Percentiles rank a stretch among this genome's conserved stretches.
phyloP scores from a whole-genome alignment of 2,329 filamentous ascomycete genomes.

The Cytospora chrysosperma region DNA sequence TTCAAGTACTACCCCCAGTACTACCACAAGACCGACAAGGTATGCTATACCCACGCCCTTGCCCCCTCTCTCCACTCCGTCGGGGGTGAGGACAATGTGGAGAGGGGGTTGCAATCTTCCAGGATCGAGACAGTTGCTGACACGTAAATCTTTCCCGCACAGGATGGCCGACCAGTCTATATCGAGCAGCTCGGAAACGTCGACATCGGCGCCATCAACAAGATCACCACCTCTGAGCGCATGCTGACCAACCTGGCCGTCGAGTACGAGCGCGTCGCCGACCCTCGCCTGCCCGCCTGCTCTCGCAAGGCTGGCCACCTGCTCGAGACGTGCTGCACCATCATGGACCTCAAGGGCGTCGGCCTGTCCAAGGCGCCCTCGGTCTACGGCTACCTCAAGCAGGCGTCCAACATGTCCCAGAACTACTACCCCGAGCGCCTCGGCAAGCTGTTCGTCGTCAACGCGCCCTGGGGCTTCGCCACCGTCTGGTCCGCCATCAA shows the following conservation, averaged over 20 bases:
- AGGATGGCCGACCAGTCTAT: constrained; percentile 97
- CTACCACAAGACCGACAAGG: constrained; percentile 96
- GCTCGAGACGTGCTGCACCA: constrained; percentile 95
- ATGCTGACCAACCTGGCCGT: constrained; percentile 96
- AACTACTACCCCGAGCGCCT: constrained; percentile 99
- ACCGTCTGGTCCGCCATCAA: constrained; percentile 84
- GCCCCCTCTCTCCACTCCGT: background rate
- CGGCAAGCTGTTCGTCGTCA: constrained; percentile 96
- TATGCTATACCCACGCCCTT: constrained; percentile 33
- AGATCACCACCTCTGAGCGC: constrained; percentile 87
- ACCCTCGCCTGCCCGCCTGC: constrained; percentile 91
- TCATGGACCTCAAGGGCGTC: constrained; percentile 97
- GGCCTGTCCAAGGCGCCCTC: constrained; percentile 76
- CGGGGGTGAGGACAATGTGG: background rate
- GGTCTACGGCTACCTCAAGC: constrained; percentile 84
- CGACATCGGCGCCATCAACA: constrained; percentile 84
- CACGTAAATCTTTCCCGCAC: constrained; percentile 2
- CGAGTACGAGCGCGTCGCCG: constrained; percentile 95
- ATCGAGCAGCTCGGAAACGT: constrained; percentile 95
- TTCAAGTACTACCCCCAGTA: constrained; percentile 96
- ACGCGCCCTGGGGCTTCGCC: constrained; percentile 94
- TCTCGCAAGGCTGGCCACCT: constrained; percentile 87
- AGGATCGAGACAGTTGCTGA: background rate
- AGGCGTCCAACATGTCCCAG: constrained; percentile 86
- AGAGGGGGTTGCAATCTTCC: background rate